These are phyloP conservation scores for Neoascochyta sp. DNA, from an alignment of 2,329 filamentous ascomycete genomes.

Conservation along the genomic window DNA sequence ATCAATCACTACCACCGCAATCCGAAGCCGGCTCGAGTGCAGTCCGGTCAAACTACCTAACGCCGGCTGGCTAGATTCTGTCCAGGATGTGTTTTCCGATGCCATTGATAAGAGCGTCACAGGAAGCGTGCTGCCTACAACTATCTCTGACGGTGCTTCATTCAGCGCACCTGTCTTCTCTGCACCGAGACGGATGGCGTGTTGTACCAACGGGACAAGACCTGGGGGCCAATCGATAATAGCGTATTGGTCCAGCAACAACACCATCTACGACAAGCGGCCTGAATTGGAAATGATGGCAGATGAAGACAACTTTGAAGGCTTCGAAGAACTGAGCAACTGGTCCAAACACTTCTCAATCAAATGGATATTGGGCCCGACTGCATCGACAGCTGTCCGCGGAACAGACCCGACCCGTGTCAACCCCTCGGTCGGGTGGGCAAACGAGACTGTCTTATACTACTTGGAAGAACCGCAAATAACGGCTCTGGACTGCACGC, in stretches of 20 bases:
- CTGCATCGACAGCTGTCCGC: neutral
- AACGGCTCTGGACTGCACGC: slow-evolving; percentile 11
- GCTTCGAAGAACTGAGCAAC: neutral
- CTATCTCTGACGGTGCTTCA: neutral
- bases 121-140: neutral
- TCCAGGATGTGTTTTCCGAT: neutral
- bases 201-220: slow-evolving; percentile 4
- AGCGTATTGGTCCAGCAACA: slow-evolving; percentile 7
- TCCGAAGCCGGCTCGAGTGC: slow-evolving; percentile 1
- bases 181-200: slow-evolving; percentile 1
- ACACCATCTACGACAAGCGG: slow-evolving; percentile 4
- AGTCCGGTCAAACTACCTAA: neutral
- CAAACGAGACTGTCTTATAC: slow-evolving; percentile 1
- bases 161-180: slow-evolving; percentile 1
- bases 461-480: slow-evolving; percentile 7
- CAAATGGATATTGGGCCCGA: slow-evolving; percentile 5
- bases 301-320: neutral
- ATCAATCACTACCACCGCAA: slow-evolving; percentile 2
- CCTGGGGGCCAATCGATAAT: slow-evolving; percentile 1
- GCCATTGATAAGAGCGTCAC: neutral
- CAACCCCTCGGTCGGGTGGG: neutral
- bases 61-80: neutral
- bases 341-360: slow-evolving; percentile 4
- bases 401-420: neutral
- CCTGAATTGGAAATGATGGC: neutral